Base-by-base conservation (phyloP, 176 grass and related monocot genomes). In the Thalia dealbata region DNA sequence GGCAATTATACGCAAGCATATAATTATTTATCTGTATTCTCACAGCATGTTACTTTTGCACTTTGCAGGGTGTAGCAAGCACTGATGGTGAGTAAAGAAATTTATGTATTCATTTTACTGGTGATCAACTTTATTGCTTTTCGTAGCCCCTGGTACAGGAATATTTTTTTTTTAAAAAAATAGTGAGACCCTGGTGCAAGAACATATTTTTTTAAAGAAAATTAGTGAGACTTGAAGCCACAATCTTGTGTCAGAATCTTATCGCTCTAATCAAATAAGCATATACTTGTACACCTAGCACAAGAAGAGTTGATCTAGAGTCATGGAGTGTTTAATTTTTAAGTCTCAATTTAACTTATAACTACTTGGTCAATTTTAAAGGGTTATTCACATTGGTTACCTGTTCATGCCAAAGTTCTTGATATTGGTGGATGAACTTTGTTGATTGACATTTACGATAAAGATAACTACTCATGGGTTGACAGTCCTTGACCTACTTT, bases 1-100 rank as follows among this genome's bases (percentile, higher is more conserved):
- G 29, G 75, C 56, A 75, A 68, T 16, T 70, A 46, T 70, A 60
- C 18, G 61, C 78, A 28, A 66, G 69, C 45, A 67, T 14, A 11
- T 30, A 50, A 29, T 76, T 67, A 27, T 75, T 83, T 52, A 67
- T 24, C 14, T 74, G 41, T 32, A 71, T 81, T 55, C 76, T 72
- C 63, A 26, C 78, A 56, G 48, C 50, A 48, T 87, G n/a, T 81
- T n/a, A n/a, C 79, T 84, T 43, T 52, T 19, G 32, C 52, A 62
- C 87, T 91, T 84, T 55, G 30, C 85, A 99, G 95, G 95, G 95
- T 73, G 90, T 93, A 28, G 95, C 87, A 52, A 93, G 85, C 64
- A 91, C 82, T 78, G 90, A 99, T 62, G 95, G 95, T 99, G 82
- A 88, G 95, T 84, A 72, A 58, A 35, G 50, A 71, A 50, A 79